A percentile compares a stretch with the other conserved stretches of the same genome.
Conservation (phyloP, 352 stramenopile species). For the Sclerospora graminicola region DNA sequence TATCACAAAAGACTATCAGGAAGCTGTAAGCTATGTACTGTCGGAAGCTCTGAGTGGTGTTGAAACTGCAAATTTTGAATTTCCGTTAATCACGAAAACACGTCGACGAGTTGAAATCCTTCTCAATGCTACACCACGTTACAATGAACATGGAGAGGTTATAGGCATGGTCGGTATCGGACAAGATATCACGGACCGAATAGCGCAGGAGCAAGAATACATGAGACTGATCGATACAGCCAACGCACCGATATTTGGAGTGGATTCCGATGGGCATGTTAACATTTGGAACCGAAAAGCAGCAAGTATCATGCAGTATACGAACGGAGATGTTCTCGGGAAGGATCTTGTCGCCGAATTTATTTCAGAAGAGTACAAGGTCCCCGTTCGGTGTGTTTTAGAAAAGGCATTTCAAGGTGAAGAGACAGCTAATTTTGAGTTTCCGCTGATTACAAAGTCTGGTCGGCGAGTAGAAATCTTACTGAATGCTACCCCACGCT, state of each 20-base stretch:
- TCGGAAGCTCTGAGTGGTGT: slow-evolving; percentile 45
- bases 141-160: slow-evolving; percentile 35
- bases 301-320: slow-evolving; percentile 44
- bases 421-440: slow-evolving; percentile 45
- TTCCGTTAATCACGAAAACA: slow-evolving; percentile 41
- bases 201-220: slow-evolving; percentile 62
- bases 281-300: slow-evolving; percentile 64
- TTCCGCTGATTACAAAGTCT: slow-evolving; percentile 40
- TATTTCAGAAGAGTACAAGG: slow-evolving; percentile 22
- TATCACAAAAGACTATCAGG: slow-evolving; percentile 46
- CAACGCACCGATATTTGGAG: slow-evolving; percentile 60
- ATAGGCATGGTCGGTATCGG: slow-evolving; percentile 54
- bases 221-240: slow-evolving; percentile 57
- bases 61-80: slow-evolving; percentile 56
- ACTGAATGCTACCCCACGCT: slow-evolving; percentile 38
- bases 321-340: slow-evolving; percentile 36
- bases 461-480: slow-evolving; percentile 36
- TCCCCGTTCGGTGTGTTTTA: slow-evolving; percentile 18
- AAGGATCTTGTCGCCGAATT: slow-evolving; percentile 30
- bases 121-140: slow-evolving; percentile 39
- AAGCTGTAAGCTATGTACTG: slow-evolving; percentile 40
- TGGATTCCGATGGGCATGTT: slow-evolving; percentile 38
- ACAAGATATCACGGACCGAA: slow-evolving; percentile 52
- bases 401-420: slow-evolving; percentile 43
- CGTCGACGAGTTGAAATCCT: slow-evolving; percentile 33